Conservation (phyloP, 2,329 filamentous ascomycete genomes). For the Pseudopithomyces maydicus region DNA sequence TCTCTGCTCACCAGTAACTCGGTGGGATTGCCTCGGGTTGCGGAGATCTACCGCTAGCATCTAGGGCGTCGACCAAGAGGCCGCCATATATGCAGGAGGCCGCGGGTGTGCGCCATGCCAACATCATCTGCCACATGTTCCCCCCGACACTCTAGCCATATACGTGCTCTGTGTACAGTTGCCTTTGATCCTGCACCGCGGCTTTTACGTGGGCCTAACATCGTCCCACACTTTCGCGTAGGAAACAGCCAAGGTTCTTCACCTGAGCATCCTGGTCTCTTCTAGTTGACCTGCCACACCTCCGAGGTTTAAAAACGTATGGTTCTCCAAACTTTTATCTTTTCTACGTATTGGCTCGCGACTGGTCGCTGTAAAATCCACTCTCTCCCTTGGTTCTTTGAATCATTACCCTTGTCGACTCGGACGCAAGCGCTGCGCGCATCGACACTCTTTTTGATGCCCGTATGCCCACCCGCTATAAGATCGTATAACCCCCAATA, state of each 20-base stretch:
- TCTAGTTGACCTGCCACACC: neutral
- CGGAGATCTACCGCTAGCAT: neutral
- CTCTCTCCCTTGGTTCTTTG: neutral
- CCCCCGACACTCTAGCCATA: conserved; percentile 8
- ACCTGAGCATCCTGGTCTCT: conserved; percentile 6
- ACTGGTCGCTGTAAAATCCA: neutral
- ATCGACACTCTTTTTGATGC: neutral
- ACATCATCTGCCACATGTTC: neutral
- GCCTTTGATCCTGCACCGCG: neutral
- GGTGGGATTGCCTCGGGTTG: neutral
- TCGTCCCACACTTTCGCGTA: neutral
- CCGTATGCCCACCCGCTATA: neutral
- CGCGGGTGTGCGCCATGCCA: conserved; percentile 1
- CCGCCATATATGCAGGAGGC: conserved; percentile 1
- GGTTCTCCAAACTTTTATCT: neutral
- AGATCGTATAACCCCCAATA: neutral
- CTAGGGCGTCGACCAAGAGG: neutral
- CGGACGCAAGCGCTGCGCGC: neutral
- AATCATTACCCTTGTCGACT: neutral
- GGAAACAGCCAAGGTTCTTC: conserved; percentile 4
- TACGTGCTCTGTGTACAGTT: neutral
- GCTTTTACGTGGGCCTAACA: neutral
- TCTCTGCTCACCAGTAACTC: neutral
- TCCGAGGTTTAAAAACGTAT: neutral
- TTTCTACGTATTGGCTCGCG: neutral